These are phyloP conservation scores for Penicillium sp. DNA, from an alignment of 2,329 filamentous ascomycete genomes.

Conservation along the genomic window DNA sequence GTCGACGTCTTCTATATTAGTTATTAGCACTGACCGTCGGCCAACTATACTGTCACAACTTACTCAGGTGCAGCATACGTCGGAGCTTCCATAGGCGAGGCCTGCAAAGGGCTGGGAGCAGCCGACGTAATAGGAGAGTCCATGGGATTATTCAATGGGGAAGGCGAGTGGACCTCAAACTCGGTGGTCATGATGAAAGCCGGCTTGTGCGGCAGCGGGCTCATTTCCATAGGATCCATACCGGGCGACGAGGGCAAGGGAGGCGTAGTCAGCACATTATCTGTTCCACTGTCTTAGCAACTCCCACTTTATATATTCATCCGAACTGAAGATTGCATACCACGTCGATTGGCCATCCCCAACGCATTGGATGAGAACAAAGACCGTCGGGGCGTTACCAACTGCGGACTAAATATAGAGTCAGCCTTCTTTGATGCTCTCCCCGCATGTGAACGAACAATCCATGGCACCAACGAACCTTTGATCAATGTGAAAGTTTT, in stretches of 20 bases:
- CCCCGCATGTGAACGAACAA: neutral
- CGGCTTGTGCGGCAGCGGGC: conserved; percentile 84
- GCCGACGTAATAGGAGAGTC: conserved; percentile 41
- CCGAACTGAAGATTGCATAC: conserved; percentile 45
- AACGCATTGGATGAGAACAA: conserved; percentile 77
- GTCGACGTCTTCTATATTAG: conserved; percentile 57
- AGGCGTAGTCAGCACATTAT: conserved; percentile 79
- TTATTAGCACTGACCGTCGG: conserved; percentile 17
- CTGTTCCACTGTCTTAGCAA: conserved; percentile 26
- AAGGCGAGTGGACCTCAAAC: conserved; percentile 71
- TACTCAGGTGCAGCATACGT: conserved; percentile 37
- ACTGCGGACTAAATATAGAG: conserved; percentile 65
- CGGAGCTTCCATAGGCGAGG: conserved; percentile 38
- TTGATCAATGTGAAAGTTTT: conserved; percentile 94
- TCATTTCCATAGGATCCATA: conserved; percentile 87
- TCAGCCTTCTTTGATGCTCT: conserved; percentile 37
- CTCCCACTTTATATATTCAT: neutral
- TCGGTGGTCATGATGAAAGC: conserved; percentile 62
- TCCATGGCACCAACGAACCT: conserved; percentile 61
- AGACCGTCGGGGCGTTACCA: conserved; percentile 79
- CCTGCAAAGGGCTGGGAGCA: conserved; percentile 41
- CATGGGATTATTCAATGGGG: conserved; percentile 56
- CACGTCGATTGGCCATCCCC: conserved; percentile 56
- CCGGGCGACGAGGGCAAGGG: conserved; percentile 78
- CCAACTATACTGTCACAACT: conserved; percentile 17